Evolutionary conservation across 768 basidiomycete genomes (phyloP).

Genomic region (Hebeloma cylindrosporum): DNA sequence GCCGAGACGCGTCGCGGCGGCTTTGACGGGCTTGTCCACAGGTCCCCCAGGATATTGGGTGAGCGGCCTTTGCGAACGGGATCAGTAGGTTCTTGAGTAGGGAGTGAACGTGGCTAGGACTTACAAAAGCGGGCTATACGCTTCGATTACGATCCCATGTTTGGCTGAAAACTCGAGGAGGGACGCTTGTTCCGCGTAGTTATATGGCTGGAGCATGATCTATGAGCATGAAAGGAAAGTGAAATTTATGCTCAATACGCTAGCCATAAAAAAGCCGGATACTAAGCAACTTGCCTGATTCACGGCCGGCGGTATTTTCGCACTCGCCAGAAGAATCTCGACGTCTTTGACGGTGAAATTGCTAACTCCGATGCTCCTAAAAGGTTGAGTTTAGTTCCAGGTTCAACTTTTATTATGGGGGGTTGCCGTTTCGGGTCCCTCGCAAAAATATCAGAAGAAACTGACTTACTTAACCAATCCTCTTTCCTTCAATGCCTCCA

Average conservation of each 20-base stretch:
- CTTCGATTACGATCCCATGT: constrained; percentile 64
- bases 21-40: constrained; percentile 56
- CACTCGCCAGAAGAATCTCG: constrained; percentile 51
- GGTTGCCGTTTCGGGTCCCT: background rate
- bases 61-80: constrained; percentile 51
- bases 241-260: background rate
- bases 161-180: constrained; percentile 37
- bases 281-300: constrained; percentile 54
- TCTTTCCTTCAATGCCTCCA: constrained; percentile 57
- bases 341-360: constrained; percentile 63
- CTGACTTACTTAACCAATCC: constrained; percentile 54
- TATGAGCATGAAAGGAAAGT: constrained; percentile 21
- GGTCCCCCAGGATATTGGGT: constrained; percentile 61
- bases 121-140: constrained; percentile 64
- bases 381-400: background rate
- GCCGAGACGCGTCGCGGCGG: constrained; percentile 51
- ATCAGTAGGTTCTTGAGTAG: no score
- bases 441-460: background rate
- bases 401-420: no score
- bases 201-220: constrained; percentile 71
- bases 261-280: background rate
- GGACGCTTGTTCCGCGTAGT: constrained; percentile 50
- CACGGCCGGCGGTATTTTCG: constrained; percentile 61
- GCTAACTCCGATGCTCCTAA: constrained; percentile 71
- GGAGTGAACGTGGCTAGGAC: constrained; percentile 13